A percentile compares a stretch with the other conserved stretches of the same genome.
phyloP scores from a whole-genome alignment of 331 rosid genomes.

The Phaseolus coccineus region DNA sequence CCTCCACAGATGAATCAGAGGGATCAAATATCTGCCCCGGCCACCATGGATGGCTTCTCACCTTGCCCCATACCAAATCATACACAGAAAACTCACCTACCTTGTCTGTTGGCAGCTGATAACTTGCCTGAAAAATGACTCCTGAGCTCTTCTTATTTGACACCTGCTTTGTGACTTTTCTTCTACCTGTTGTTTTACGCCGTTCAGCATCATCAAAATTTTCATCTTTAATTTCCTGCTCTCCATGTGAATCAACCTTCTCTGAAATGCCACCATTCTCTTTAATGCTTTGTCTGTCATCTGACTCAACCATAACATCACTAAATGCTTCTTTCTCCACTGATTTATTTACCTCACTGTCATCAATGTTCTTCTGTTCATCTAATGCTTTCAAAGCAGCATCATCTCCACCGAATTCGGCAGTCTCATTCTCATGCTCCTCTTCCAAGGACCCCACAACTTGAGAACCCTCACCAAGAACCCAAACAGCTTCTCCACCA shows the following conservation, averaged over 20 bases:
- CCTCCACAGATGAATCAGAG: conserved; percentile 33
- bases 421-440: conserved; percentile 29
- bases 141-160: conserved; percentile 19
- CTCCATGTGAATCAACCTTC: conserved; percentile 13
- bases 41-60: conserved; percentile 53
- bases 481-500: conserved; percentile 17
- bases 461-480: conserved; percentile 28
- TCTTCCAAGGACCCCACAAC: conserved; percentile 33
- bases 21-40: conserved; percentile 52
- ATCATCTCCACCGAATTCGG: conserved; percentile 32
- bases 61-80: conserved; percentile 51
- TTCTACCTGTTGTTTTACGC: background rate
- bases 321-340: conserved; percentile 25
- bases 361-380: conserved; percentile 5
- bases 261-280: conserved; percentile 4
- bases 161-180: conserved; percentile 1
- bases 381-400: conserved; percentile 35
- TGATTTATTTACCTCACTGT: background rate
- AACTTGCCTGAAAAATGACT: conserved; percentile 13
- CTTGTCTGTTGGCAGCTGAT: conserved; percentile 29
- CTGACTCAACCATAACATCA: conserved; percentile 21
- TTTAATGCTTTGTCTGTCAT: conserved; percentile 14
- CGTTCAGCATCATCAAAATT: conserved; percentile 14
- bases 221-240: conserved; percentile 20
- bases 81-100: conserved; percentile 40